Evolutionary conservation across 2,329 filamentous ascomycete genomes (phyloP), one percentile per base, ranked within the genome.

Genomic region (Penicillium digitatum): DNA sequence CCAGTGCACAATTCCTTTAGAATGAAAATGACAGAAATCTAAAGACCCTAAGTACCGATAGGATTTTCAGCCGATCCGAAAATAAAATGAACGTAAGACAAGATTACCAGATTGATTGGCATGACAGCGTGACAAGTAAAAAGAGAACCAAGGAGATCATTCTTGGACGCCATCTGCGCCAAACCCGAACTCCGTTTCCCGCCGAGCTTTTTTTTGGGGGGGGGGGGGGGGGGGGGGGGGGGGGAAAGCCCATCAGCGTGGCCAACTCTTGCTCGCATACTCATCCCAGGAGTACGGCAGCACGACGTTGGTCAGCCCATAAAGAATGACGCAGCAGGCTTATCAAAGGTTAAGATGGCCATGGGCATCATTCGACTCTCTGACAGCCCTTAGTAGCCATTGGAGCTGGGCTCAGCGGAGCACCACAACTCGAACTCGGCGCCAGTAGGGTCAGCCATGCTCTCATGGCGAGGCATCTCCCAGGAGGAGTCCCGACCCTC

Each of bases 171-270:
- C 52, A 31, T 48, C 26, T 20, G 43, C 29, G 43, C 22, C 37
- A 34, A 48, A 27, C 39, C 24, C 43, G 20, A 39, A 48, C 56
- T 53, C 50, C 50, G 27, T 46, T 44, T 42, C 18, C 11, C 44
- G 18, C 22, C 35, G 42, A 32, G 52, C 45, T 55, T 52, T 46
- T 38, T 49, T 42, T 34, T 29, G 35, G n/a, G n/a, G n/a, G n/a
- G n/a, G n/a, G n/a, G n/a, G n/a, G n/a, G n/a, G n/a, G n/a, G n/a
- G n/a, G n/a, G n/a, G n/a, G n/a, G n/a, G n/a, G n/a, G n/a, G n/a
- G n/a, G n/a, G n/a, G 43, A 55, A 57, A 60, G 42, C 52, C 45
- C 49, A 48, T 54, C 50, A 26, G 48, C 57, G 10, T 58, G 45
- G 37, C 49, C 54, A 56, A 40, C 45, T 37, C 45, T 27, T 38